Base-by-base conservation (phyloP, 768 basidiomycete genomes). In the Lactarius vividus region DNA sequence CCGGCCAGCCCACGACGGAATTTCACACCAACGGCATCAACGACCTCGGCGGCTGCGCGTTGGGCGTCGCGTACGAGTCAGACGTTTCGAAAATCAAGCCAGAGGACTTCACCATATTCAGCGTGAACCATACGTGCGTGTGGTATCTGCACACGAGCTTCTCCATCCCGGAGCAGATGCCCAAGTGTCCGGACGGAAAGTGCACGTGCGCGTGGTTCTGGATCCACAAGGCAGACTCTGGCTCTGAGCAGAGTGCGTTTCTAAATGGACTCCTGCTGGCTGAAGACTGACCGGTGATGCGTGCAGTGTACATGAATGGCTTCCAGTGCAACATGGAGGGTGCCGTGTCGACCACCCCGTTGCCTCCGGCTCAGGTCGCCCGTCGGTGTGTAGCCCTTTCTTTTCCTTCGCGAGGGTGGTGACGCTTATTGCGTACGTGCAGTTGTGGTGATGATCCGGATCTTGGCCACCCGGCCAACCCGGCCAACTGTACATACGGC, bases 181-280 rank as follows among this genome's bases (percentile, higher is more conserved):
- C 82, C 7, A 62, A 75, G 20, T 83, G 82, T 67, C 79, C 80
- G 3, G 61, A 75, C 4, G 80, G 73, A 16, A 77, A 74, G n/a
- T 83, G 82, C 71, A 73, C 75, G 61, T 83, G 82, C 72, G 75
- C 79, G 28, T 80, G 74, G 75, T 73, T 73, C 73, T 81, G 80
- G 80, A 75, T 77, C 10, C 79, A 81, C 67, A 70, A 65, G 20
- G 69, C 46, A 4, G 75, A 78, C 46, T 76, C 74, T 28, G 78
- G 78, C 23, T 57, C 73, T 28, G 75, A 75, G 65, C 77, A 79
- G 67, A 77, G 78, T 79, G 44, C 39, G 75, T 72, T 31, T 23
- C 35, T 31, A 37, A 20, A 8, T 5, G 40, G 6, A 11, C 4
- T 40, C 7, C 4, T n/a, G n/a, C 40, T 55, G 13, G 52, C 16